Percentiles rank a stretch among this genome's conserved stretches.
Evolutionary conservation across 495 filamentous ascomycete species (phyloP).

Genomic region (Aspergillus indologenus): DNA sequence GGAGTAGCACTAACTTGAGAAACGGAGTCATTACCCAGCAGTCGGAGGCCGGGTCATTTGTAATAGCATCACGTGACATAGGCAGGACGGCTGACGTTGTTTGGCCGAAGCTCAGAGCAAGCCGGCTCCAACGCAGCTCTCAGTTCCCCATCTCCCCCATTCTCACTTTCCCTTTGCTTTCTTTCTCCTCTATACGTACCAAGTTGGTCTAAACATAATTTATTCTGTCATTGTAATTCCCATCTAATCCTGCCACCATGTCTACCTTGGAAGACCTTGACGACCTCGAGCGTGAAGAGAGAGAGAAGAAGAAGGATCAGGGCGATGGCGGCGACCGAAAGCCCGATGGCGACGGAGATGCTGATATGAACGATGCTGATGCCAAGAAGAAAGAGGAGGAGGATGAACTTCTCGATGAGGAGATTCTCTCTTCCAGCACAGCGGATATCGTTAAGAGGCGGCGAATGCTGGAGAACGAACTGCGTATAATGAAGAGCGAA

Average conservation of each 20-base stretch:
- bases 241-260: conserved; percentile 49
- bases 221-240: neutral
- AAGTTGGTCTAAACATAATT: neutral
- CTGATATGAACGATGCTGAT: conserved; percentile 87
- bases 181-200: conserved; percentile 1
- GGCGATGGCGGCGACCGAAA: conserved; percentile 51
- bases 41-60: conserved; percentile 19
- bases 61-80: conserved; percentile 36
- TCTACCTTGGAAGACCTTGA: conserved; percentile 86
- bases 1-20: too few relatives aligned
- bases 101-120: conserved; percentile 38
- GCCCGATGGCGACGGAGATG: conserved; percentile 61
- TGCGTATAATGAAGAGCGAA: conserved; percentile 98
- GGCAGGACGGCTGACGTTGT: conserved; percentile 41
- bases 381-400: conserved; percentile 64
- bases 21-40: neutral
- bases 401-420: conserved; percentile 81
- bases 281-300: conserved; percentile 70
- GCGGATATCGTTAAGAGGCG: conserved; percentile 84
- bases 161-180: conserved; percentile 9
- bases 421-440: conserved; percentile 87
- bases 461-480: conserved; percentile 92
- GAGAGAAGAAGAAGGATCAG: conserved; percentile 66
- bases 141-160: conserved; percentile 17
- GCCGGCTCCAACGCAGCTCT: conserved; percentile 33